These are phyloP conservation scores for Raffaelea arxii DNA, from an alignment of 2,329 filamentous ascomycete genomes.

Conservation along the genomic window DNA sequence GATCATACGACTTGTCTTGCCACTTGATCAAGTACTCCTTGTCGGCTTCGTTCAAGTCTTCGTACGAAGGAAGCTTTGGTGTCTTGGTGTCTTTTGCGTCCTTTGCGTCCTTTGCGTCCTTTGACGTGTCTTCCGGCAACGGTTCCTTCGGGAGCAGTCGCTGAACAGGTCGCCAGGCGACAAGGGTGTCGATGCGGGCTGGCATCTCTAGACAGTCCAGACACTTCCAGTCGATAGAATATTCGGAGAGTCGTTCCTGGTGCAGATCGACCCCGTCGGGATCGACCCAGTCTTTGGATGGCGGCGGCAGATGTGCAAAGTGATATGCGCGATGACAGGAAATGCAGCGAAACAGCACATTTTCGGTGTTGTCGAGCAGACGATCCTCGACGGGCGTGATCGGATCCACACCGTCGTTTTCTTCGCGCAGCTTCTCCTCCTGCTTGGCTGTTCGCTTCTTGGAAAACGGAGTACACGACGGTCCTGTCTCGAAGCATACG, in stretches of 20 bases:
- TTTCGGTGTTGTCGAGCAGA: slow-evolving; percentile 64
- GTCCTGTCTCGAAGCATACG: slow-evolving; percentile 54
- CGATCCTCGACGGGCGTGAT: slow-evolving; percentile 50
- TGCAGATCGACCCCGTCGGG: slow-evolving; percentile 37
- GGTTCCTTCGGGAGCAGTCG: slow-evolving; percentile 44
- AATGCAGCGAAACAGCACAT: slow-evolving; percentile 75
- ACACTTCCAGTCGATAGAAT: slow-evolving; percentile 68
- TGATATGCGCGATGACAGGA: slow-evolving; percentile 74
- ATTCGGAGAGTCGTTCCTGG: slow-evolving; percentile 59
- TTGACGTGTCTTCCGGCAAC: slow-evolving; percentile 18
- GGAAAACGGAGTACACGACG: slow-evolving; percentile 67
- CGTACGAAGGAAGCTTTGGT: too few relatives aligned
- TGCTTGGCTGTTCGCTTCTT: slow-evolving; percentile 62
- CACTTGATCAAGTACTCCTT: slow-evolving; percentile 92
- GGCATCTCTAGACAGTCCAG: slow-evolving; percentile 58
- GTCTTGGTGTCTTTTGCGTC: neutral
- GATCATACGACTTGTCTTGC: slow-evolving; percentile 69
- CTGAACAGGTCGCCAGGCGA: slow-evolving; percentile 74
- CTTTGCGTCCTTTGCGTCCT: slow-evolving; percentile 18
- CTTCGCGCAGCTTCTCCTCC: slow-evolving; percentile 72
- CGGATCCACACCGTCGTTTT: slow-evolving; percentile 73
- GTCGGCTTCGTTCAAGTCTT: slow-evolving; percentile 59
- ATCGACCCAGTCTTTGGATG: slow-evolving; percentile 23
- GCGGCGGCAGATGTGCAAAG: slow-evolving; percentile 65
- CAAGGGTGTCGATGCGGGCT: slow-evolving; percentile 62